Evolutionary conservation across 306 rosid genomes (phyloP).

Genomic region (Cicer pinnatifidum): DNA sequence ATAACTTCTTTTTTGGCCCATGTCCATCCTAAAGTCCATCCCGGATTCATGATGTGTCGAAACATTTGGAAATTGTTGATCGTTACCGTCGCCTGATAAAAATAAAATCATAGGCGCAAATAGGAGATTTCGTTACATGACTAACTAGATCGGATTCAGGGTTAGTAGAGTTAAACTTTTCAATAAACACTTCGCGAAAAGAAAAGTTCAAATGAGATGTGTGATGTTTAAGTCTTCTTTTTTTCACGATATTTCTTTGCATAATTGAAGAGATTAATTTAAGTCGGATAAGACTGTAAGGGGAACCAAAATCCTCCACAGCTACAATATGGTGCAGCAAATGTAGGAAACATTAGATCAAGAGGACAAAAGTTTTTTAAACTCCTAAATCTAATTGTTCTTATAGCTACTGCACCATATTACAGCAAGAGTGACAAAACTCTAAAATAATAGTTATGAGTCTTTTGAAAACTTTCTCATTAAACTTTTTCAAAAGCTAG

Average conservation of each 20-base stretch:
- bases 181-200: not conserved
- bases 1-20: constrained; percentile 93
- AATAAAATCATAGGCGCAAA: constrained; percentile 4
- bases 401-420: too few relatives aligned
- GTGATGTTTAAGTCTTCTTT: too few relatives aligned
- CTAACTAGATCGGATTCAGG: not conserved
- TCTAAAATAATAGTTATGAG: not conserved
- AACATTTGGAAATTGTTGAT: constrained; percentile 85
- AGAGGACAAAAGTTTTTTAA: too few relatives aligned
- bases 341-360: too few relatives aligned
- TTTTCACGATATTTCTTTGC: too few relatives aligned
- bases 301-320: not conserved
- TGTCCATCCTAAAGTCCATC: constrained; percentile 93
- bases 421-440: not conserved
- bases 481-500: not conserved
- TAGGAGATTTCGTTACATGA: not conserved
- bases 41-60: constrained; percentile 88
- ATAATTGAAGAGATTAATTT: not conserved
- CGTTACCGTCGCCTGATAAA: constrained; percentile 69
- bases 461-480: not conserved
- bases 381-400: too few relatives aligned
- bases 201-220: not conserved
- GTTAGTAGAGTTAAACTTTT: not conserved
- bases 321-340: too few relatives aligned
- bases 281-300: not conserved